Base-by-base conservation (phyloP, 2,329 filamentous ascomycete species). In the Alternaria infectoria region DNA sequence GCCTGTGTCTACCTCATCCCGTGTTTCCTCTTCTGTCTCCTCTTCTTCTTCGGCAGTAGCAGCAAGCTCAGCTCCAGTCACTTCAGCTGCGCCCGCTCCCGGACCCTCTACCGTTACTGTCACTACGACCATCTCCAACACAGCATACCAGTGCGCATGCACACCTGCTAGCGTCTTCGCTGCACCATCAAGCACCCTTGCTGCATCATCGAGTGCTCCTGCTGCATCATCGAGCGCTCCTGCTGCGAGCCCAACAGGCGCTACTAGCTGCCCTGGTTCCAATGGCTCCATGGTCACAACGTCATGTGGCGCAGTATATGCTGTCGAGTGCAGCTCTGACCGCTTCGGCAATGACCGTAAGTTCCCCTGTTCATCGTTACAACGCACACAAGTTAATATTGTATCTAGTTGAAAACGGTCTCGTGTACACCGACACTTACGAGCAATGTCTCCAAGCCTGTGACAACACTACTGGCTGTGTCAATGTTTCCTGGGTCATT, bases 271-370 rank as follows among this genome's bases (percentile, higher is more conserved):
- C 62, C 73, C 74, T 5, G 54, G 21, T 13, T 60, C 52, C 15
- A 45, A 73, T 21, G 69, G 66, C 8, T 55, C 47, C 1, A 68
- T 30, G 3, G 71, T 62, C 36, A 70, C 64, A 2, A 69, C 64
- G 15, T 11, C 44, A 8, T 69, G 68, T 30, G 74, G 71, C 43
- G 63, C 71, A 4, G 54, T 17, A 15, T 77, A 69, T 21, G 28
- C 13, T 2, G 58, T 77, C 13, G 74, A 77, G 28, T 77, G 74
- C 47, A 63, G 25, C 44, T 30, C 32, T 7, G 74, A 77, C 56
- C 74, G 71, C 23, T 65, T 59, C 25, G 74, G 70, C 40, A 61
- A 64, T 26, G 71, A 75, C 28, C 55, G 70, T 66, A 58, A 61
- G 65, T 66, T 12, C 7, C n/a, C 13, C 11, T 50, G 12, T 17